Percentiles rank a stretch among this genome's conserved stretches.
These are phyloP conservation scores for Pinus albicaulis DNA, from an alignment of 75 land plant genomes.

Conservation along the genomic window DNA sequence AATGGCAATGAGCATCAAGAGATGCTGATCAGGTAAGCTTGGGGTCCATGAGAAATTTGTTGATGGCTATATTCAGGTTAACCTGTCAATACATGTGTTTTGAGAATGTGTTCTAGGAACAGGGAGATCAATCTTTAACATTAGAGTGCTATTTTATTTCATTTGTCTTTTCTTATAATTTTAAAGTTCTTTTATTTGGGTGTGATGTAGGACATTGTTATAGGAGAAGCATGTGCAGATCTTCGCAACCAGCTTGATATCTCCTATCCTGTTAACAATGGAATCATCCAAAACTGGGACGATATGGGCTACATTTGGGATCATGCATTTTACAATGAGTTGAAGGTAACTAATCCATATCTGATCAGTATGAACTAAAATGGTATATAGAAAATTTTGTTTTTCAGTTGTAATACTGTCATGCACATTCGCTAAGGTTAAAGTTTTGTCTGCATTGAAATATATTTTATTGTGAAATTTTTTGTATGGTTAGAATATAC, in stretches of 20 bases:
- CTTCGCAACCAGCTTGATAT: conserved; percentile 91
- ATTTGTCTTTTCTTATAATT: no score
- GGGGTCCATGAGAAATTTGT: no score
- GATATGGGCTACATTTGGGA: conserved; percentile 99
- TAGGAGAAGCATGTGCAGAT: conserved; percentile 81
- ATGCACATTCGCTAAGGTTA: background rate
- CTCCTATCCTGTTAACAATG: conserved; percentile 93
- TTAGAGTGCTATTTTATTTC: no score
- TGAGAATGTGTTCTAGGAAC: no score
- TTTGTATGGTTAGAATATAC: background rate
- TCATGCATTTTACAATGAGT: conserved; percentile 84
- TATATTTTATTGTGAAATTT: background rate
- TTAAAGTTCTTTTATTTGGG: conserved; percentile 13
- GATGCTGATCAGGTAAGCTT: no score
- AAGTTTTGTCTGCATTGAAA: background rate
- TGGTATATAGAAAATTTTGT: background rate
- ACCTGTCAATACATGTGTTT: no score
- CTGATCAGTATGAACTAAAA: background rate
- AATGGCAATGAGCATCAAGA: no score
- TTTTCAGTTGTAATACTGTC: background rate
- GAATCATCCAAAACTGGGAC: conserved; percentile 98
- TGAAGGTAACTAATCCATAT: conserved; percentile 44
- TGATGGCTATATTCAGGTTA: no score
- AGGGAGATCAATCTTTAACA: no score
- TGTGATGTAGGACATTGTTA: conserved; percentile 78